These are phyloP conservation scores for Candida sp. DNA, from an alignment of 1,139 yeast genomes.

Conservation along the genomic window DNA sequence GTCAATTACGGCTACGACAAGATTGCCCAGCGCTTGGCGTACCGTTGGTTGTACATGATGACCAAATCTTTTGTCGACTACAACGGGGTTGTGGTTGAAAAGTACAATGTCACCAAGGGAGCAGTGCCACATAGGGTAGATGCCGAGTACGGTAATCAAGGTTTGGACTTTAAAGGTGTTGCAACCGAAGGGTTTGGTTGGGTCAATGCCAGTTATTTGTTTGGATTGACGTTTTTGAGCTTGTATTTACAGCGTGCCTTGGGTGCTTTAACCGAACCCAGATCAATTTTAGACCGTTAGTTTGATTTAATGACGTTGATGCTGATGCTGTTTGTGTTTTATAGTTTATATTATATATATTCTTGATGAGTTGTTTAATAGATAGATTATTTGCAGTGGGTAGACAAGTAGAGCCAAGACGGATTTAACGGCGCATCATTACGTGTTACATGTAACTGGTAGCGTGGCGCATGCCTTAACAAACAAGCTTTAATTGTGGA, in stretches of 20 bases:
- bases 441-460: too few relatives aligned
- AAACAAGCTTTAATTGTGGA: too few relatives aligned
- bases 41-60: slow-evolving; percentile 90
- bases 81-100: slow-evolving; percentile 96
- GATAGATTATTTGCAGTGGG: neutral
- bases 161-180: slow-evolving; percentile 89
- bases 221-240: slow-evolving; percentile 75
- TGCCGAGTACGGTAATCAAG: slow-evolving; percentile 98
- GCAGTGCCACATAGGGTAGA: slow-evolving; percentile 91
- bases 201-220: slow-evolving; percentile 88
- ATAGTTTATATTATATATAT: neutral
- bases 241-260: slow-evolving; percentile 75
- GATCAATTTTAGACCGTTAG: neutral
- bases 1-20: slow-evolving; percentile 71
- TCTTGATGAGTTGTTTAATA: neutral
- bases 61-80: slow-evolving; percentile 93
- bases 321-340: neutral
- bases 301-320: neutral
- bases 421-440: too few relatives aligned
- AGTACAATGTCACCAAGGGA: slow-evolving; percentile 86
- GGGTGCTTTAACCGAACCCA: slow-evolving; percentile 65
- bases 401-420: too few relatives aligned
- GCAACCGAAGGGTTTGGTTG: slow-evolving; percentile 98
- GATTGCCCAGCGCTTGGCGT: slow-evolving; percentile 72
- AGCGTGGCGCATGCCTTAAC: too few relatives aligned